Percentiles rank a stretch among this genome's conserved stretches.
phyloP scores from a whole-genome alignment of 345 rosid genomes.

The Eucalyptus tenuipes region DNA sequence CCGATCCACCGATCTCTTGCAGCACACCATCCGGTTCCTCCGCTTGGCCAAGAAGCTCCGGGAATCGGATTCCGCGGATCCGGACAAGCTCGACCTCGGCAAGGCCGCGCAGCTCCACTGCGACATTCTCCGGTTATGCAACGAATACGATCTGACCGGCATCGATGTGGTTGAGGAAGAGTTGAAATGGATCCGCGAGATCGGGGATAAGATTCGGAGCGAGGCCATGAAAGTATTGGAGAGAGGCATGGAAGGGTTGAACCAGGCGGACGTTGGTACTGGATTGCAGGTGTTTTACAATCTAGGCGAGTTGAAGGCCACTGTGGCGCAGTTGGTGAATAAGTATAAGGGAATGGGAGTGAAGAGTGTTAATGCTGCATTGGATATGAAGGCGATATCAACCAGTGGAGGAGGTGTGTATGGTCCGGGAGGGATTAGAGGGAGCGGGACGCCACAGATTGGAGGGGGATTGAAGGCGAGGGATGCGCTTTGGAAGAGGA shows the following conservation, averaged over 20 bases:
- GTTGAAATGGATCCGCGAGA: conserved; percentile 44
- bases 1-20: conserved; percentile 52
- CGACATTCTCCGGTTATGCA: conserved; percentile 70
- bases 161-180: conserved; percentile 74
- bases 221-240: conserved; percentile 84
- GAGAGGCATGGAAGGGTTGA: conserved; percentile 93
- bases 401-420: conserved; percentile 38
- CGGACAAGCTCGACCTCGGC: conserved; percentile 76
- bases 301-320: conserved; percentile 66
- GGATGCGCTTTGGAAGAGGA: conserved; percentile 91
- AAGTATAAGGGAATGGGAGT: conserved; percentile 73
- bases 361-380: conserved; percentile 60
- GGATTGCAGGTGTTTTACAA: conserved; percentile 96
- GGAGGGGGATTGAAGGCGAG: conserved; percentile 85
- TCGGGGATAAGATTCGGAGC: conserved; percentile 51
- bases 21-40: conserved; percentile 72
- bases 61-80: conserved; percentile 29
- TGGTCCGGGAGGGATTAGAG: conserved; percentile 94
- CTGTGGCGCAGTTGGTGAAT: conserved; percentile 72
- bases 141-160: conserved; percentile 64
- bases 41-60: conserved; percentile 78
- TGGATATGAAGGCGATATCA: conserved; percentile 94
- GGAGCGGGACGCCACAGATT: conserved; percentile 85
- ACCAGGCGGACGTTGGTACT: conserved; percentile 96
- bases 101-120: conserved; percentile 89